Conservation (phyloP, 1,284 basidiomycete genomes). For the Ustilago esculenta region DNA sequence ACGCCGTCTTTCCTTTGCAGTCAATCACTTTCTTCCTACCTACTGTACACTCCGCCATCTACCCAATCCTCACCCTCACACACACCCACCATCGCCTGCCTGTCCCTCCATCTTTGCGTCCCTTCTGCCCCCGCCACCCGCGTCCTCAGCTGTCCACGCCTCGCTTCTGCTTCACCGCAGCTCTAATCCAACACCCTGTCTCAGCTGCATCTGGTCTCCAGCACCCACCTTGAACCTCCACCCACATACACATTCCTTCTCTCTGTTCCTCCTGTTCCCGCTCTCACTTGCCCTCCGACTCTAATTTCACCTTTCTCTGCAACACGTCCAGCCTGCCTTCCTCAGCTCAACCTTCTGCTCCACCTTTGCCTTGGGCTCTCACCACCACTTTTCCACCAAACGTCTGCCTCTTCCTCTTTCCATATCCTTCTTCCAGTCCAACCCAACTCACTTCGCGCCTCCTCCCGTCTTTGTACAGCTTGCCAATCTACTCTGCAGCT, state of each 20-base stretch:
- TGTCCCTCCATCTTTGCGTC: not conserved
- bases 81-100: not conserved
- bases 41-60: too few species aligned
- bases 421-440: not conserved
- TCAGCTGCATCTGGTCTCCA: slow-evolving; percentile 14
- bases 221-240: not conserved
- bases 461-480: too few species aligned
- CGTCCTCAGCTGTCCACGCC: slow-evolving; percentile 26
- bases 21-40: slow-evolving; percentile 3
- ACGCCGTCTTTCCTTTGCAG: slow-evolving; percentile 25
- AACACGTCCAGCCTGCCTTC: slow-evolving; percentile 12
- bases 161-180: slow-evolving; percentile 37
- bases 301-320: slow-evolving; percentile 13
- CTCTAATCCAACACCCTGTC: slow-evolving; percentile 31
- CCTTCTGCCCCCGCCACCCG: too few species aligned
- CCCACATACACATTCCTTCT: not conserved
- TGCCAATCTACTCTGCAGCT: not conserved
- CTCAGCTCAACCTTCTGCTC: not conserved
- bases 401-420: not conserved
- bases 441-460: not conserved
- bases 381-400: not conserved
- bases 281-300: not conserved
- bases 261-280: not conserved
- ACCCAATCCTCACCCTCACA: not conserved
- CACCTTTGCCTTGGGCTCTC: not conserved